Percentiles rank a stretch among this genome's conserved stretches.
These are phyloP conservation scores for Truncatella angustata DNA, from an alignment of 2,329 filamentous ascomycete species.

Conservation along the genomic window DNA sequence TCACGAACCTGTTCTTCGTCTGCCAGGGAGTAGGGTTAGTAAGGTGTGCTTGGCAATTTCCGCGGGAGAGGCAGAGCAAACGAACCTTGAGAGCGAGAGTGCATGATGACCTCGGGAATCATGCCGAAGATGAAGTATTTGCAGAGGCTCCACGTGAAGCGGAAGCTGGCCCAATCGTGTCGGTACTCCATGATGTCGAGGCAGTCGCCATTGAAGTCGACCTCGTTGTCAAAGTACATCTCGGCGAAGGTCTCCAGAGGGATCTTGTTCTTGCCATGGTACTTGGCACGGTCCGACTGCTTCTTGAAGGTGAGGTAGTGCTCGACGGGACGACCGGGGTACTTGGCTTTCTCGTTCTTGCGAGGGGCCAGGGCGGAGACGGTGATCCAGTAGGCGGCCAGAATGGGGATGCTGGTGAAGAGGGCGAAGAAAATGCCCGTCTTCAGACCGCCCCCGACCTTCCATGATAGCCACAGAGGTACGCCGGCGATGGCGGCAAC, in stretches of 20 bases:
- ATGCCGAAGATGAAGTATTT: constrained; percentile 86
- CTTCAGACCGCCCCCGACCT: constrained; percentile 80
- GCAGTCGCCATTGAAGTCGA: constrained; percentile 92
- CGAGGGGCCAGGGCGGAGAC: constrained; percentile 80
- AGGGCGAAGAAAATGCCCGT: constrained; percentile 84
- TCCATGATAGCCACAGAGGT: constrained; percentile 79
- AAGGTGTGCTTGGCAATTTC: not conserved
- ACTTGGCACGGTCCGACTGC: constrained; percentile 59
- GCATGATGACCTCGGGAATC: constrained; percentile 87
- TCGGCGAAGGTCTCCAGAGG: constrained; percentile 94
- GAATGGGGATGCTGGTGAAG: constrained; percentile 74
- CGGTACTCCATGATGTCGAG: constrained; percentile 89
- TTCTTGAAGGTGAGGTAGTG: constrained; percentile 85
- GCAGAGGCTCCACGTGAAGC: constrained; percentile 82
- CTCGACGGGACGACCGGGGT: constrained; percentile 83
- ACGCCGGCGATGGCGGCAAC: constrained; percentile 67
- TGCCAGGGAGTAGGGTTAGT: constrained; percentile 28
- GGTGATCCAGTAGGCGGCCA: constrained; percentile 78
- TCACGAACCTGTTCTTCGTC: constrained; percentile 97
- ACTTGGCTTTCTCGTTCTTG: constrained; percentile 87
- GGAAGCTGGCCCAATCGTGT: constrained; percentile 96
- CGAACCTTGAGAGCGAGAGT: constrained; percentile 82
- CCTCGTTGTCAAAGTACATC: constrained; percentile 94
- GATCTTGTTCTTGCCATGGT: constrained; percentile 76
- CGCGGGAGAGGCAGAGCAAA: constrained; percentile 9